Evolutionary conservation across 495 filamentous ascomycete genomes (phyloP), one percentile per base, ranked within the genome.

Genomic region (Lasiosphaeriaceae sp.): DNA sequence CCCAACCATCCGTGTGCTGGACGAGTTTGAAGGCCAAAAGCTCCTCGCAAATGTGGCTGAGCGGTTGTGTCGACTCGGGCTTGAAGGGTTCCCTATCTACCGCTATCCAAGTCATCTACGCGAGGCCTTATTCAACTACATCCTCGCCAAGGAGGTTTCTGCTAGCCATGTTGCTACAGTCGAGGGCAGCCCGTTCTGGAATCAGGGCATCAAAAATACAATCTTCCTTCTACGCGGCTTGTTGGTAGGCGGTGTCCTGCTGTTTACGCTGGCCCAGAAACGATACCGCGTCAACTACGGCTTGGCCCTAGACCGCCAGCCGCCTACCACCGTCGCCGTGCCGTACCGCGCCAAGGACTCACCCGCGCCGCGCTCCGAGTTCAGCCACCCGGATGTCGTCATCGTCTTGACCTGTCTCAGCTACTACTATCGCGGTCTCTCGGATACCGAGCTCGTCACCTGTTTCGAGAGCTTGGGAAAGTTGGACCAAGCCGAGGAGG

Each of bases 261-360:
- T 50, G 0, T 88, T 86, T 55, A 74, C 67, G 0, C 69, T 90
- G 0, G 59, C 66, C 0, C 72, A 81, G 11, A 89, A 87, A 60
- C 73, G 88, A 6, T 90, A 83, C 82, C 66, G 77, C 6, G 86
- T 91, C 8, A 78, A 89, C 44, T 90, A 86, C 58, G 87, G 87
- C 0, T 73, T 87, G 26, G 71, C 82, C 60, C 69, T 60, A 0
- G 64, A 52, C 45, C 68, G 83, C 41, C 48, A 44, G 0, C 69
- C 71, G 0, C 55, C 65, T 12, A 81, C 80, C 0, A 72, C 72
- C 52, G 74, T 89, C 1, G 88, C 88, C 3, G 86, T 92, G 0
- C 89, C 89, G 0, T 93, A 81, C 55, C 74, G 81, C n/a, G 82
- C 83, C 1, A 93, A 91, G 58, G 87, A 86, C 49, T 78, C 61